Evolutionary conservation across 176 grass and related monocot species (phyloP).

Genomic region (Echinochloa phyllopogon): DNA sequence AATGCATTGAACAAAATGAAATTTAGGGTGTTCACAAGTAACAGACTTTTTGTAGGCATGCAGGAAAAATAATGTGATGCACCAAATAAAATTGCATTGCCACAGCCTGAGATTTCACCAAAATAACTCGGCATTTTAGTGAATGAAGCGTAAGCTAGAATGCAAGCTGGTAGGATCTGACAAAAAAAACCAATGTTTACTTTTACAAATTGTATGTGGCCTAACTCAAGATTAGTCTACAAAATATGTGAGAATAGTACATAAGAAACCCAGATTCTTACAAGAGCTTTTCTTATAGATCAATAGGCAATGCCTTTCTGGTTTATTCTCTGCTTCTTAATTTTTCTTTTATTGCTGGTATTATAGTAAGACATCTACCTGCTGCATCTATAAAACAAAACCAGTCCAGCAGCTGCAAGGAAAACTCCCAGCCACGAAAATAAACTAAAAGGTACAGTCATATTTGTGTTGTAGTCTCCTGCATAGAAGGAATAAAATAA

Average conservation of each 20-base stretch:
- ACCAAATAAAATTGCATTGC: neutral
- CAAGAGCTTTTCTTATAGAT: neutral
- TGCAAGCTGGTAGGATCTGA: neutral
- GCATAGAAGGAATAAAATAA: constrained; percentile 49
- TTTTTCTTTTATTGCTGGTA: neutral
- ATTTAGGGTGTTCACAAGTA: neutral
- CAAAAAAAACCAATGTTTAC: constrained; percentile 12
- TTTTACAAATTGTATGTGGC: neutral
- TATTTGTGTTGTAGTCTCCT: constrained; percentile 72
- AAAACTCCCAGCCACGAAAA: constrained; percentile 86
- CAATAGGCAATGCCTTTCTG: constrained; percentile 1
- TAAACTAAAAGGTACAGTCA: constrained; percentile 59
- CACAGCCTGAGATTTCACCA: neutral
- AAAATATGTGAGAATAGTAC: constrained; percentile 11
- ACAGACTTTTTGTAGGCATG: neutral
- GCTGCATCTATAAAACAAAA: constrained; percentile 97
- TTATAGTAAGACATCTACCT: constrained; percentile 60
- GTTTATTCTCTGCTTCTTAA: neutral
- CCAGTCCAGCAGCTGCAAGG: constrained; percentile 66
- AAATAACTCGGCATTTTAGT: neutral
- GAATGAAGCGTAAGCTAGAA: constrained; percentile 7
- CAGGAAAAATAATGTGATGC: neutral
- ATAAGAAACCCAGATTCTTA: constrained; percentile 11
- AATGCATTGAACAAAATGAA: neutral
- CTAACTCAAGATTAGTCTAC: neutral